A percentile compares a stretch with the other conserved stretches of the same genome.
phyloP scores from a whole-genome alignment of 352 stramenopile species.

The Saprolegnia parasitica region DNA sequence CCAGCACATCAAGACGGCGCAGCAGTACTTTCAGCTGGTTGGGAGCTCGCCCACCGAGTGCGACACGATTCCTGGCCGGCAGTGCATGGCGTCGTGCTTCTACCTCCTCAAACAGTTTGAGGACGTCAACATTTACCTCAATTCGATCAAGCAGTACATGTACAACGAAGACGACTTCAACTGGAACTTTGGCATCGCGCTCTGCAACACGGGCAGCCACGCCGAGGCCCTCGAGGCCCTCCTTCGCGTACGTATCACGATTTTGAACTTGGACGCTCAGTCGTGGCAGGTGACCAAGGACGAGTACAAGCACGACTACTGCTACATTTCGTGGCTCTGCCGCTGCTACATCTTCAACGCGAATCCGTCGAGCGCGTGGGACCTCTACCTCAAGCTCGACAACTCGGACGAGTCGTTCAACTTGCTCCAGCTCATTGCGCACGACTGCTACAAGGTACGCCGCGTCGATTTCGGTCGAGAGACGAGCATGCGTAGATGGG shows the following conservation, averaged over 20 bases:
- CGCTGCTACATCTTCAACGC: conserved; percentile 95
- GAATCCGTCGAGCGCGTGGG: conserved; percentile 92
- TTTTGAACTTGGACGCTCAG: too few species aligned
- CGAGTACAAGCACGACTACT: conserved; percentile 91
- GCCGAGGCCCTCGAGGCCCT: conserved; percentile 92
- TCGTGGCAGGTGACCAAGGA: conserved; percentile 52
- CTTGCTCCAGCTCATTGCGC: conserved; percentile 93
- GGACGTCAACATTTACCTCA: conserved; percentile 96
- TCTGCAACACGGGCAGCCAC: conserved; percentile 90
- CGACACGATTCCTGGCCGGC: conserved; percentile 94
- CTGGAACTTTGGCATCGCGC: conserved; percentile 94
- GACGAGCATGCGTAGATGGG: conserved; percentile 62
- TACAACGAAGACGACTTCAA: conserved; percentile 98
- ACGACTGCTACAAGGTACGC: conserved; percentile 91
- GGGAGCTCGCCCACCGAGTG: conserved; percentile 92
- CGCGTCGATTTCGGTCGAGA: too few species aligned
- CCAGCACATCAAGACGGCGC: conserved; percentile 91
- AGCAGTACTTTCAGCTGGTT: conserved; percentile 93
- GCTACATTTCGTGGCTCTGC: conserved; percentile 86
- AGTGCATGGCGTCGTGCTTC: conserved; percentile 97
- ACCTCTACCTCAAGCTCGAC: conserved; percentile 95
- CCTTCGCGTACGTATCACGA: conserved; percentile 71
- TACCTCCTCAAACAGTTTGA: conserved; percentile 96
- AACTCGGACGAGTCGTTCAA: conserved; percentile 95
- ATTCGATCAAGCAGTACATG: conserved; percentile 93